Evolutionary conservation across 2,329 filamentous ascomycete genomes (phyloP).

Genomic region (Parastagonospora nodorum): DNA sequence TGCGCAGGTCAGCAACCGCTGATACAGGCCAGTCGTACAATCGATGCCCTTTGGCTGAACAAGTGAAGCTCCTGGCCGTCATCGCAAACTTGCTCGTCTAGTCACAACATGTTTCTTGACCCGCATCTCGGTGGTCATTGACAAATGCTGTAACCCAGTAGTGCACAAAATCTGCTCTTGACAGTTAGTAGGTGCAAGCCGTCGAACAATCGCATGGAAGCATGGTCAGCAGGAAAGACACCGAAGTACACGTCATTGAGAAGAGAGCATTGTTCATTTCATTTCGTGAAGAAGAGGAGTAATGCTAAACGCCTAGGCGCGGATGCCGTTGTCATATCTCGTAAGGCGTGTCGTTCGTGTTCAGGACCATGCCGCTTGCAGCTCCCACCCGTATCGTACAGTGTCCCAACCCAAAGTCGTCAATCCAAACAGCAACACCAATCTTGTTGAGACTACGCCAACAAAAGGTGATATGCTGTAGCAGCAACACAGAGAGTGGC

Average conservation of each 20-base stretch:
- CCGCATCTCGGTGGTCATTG: too few relatives aligned
- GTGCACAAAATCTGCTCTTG: too few relatives aligned
- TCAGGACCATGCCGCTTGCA: background rate
- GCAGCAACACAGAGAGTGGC: constrained; percentile 10
- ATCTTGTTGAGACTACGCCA: background rate
- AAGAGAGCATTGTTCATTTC: background rate
- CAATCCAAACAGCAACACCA: background rate
- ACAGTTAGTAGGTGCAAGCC: too few relatives aligned
- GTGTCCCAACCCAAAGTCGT: background rate
- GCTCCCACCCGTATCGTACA: background rate
- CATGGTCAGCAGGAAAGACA: too few relatives aligned
- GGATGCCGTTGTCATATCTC: background rate
- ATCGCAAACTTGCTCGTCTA: too few relatives aligned
- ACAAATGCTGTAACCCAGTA: too few relatives aligned
- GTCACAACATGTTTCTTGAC: too few relatives aligned
- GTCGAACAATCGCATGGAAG: too few relatives aligned
- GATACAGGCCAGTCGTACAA: too few relatives aligned
- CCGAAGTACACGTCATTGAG: background rate
- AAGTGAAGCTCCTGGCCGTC: too few relatives aligned
- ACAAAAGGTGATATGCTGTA: constrained; percentile 13
- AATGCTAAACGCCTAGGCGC: background rate
- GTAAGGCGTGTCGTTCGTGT: background rate
- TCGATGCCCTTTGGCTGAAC: too few relatives aligned
- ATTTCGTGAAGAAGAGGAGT: background rate
- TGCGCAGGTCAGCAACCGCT: too few relatives aligned